Evolutionary conservation across 495 filamentous ascomycete species (phyloP).

Genomic region (Sphaerosporella brunnea): DNA sequence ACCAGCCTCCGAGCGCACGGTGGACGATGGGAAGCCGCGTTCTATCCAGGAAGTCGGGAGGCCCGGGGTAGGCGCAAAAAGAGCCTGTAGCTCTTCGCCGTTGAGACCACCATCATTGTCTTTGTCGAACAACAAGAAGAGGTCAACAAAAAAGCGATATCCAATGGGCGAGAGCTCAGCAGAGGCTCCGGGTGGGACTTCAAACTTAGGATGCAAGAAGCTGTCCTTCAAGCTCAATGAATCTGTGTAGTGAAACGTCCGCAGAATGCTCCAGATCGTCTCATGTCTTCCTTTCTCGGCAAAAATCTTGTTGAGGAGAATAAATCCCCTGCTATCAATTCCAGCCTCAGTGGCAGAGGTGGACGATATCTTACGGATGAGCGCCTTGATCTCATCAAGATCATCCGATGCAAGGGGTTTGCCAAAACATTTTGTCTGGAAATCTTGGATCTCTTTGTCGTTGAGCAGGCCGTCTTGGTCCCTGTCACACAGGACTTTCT

Average conservation of each 20-base stretch:
- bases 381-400: conserved; percentile 69
- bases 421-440: conserved; percentile 74
- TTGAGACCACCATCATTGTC: conserved; percentile 94
- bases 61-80: conserved; percentile 89
- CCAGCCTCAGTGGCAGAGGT: conserved; percentile 50
- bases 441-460: conserved; percentile 75
- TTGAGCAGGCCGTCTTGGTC: conserved; percentile 90
- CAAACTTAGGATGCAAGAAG: conserved; percentile 86
- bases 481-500: conserved; percentile 55
- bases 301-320: conserved; percentile 83
- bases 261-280: conserved; percentile 88
- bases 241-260: conserved; percentile 94
- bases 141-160: conserved; percentile 92
- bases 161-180: conserved; percentile 88
- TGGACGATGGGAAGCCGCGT: conserved; percentile 74
- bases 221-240: conserved; percentile 73
- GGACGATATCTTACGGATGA: conserved; percentile 49
- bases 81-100: conserved; percentile 56
- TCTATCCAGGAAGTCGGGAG: conserved; percentile 72
- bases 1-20: conserved; percentile 85
- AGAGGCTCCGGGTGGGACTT: conserved; percentile 75
- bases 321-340: conserved; percentile 63
- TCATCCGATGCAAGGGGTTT: conserved; percentile 64
- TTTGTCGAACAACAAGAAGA: conserved; percentile 87
- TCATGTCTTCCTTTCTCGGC: conserved; percentile 96